phyloP scores from a whole-genome alignment of 768 basidiomycete genomes.

The Boletus coccyginus region DNA sequence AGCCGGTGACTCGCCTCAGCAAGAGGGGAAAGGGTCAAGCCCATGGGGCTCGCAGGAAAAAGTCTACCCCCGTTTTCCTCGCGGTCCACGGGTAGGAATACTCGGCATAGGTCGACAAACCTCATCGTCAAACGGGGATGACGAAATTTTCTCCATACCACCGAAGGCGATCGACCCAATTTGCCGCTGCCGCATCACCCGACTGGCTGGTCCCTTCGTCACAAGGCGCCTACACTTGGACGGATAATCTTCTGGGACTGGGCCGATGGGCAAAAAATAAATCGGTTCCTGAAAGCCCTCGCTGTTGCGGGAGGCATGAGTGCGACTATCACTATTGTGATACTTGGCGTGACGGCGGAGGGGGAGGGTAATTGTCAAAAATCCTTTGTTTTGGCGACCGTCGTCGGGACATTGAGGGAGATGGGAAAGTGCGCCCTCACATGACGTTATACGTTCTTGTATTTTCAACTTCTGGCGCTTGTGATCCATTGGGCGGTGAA shows the following conservation, averaged over 20 bases:
- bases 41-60: neutral
- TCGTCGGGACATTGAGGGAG: neutral
- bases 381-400: neutral
- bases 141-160: neutral
- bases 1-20: neutral
- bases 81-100: neutral
- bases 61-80: neutral
- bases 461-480: neutral
- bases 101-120: neutral
- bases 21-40: neutral
- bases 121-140: neutral
- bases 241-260: neutral
- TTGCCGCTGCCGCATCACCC: neutral
- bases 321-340: too few relatives aligned
- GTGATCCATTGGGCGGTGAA: neutral
- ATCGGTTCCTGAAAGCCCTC: neutral
- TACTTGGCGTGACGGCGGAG: neutral
- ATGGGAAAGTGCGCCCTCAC: neutral
- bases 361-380: neutral
- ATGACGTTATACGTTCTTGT: slow-evolving; percentile 1
- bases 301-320: too few relatives aligned
- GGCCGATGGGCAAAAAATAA: neutral
- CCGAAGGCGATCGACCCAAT: too few relatives aligned
- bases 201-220: neutral
- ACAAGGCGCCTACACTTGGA: neutral